Conservation (phyloP, 768 basidiomycete species). For the Podaxis sp. region DNA sequence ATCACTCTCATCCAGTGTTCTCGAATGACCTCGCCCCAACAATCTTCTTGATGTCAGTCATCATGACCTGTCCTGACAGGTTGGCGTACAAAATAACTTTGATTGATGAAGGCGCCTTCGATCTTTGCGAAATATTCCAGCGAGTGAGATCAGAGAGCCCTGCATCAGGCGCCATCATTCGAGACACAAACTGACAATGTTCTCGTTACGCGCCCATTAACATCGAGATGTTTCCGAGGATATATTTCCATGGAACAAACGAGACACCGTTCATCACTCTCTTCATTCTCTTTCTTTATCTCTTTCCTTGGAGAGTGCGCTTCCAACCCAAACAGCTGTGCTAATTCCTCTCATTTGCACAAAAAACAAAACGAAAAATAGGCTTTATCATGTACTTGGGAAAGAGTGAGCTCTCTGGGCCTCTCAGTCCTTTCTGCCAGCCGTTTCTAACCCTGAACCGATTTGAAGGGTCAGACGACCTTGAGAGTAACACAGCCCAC, state of each 20-base stretch:
- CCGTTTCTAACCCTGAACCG: neutral
- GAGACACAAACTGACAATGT: neutral
- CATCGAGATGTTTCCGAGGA: neutral
- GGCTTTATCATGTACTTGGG: neutral
- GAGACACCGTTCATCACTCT: neutral
- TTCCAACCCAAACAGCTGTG: neutral
- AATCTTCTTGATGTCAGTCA: no score
- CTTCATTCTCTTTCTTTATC: neutral
- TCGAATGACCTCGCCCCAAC: no score
- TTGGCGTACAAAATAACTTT: no score
- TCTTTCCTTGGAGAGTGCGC: neutral
- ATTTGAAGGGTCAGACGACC: neutral
- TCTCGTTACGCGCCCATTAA: neutral
- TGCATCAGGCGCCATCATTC: conserved; percentile 4
- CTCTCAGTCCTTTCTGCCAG: no score
- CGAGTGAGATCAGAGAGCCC: no score
- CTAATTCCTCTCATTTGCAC: no score
- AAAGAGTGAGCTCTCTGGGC: neutral
- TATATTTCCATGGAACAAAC: neutral
- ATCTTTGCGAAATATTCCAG: no score
- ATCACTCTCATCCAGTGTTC: no score
- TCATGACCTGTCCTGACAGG: no score
- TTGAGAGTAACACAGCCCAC: neutral
- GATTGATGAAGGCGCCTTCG: no score
- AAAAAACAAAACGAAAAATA: no score